Percentiles rank a stretch among this genome's conserved stretches.
phyloP scores from a whole-genome alignment of 2,329 filamentous ascomycete species.

The Ceratocystis papillata region DNA sequence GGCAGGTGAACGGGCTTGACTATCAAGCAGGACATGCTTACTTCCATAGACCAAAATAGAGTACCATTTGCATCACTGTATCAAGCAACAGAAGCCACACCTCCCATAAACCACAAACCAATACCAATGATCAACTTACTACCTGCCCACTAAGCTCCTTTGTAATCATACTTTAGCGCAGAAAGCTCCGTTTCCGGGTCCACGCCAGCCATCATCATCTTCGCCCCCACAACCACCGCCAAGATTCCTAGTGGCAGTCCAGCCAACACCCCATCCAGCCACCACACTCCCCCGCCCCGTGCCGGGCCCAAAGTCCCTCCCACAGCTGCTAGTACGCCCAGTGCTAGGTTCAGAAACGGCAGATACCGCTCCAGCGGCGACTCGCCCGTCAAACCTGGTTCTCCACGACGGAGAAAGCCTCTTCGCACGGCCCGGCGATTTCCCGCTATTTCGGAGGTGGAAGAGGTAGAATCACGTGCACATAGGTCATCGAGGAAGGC shows the following conservation, averaged over 20 bases:
- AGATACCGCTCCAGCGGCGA: conserved; percentile 48
- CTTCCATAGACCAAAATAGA: conserved; percentile 14
- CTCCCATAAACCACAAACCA: not conserved
- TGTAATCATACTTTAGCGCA: conserved; percentile 53
- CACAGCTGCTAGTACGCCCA: conserved; percentile 44
- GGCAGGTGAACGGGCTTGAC: not conserved
- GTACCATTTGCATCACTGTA: conserved; percentile 9
- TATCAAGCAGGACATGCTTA: not conserved
- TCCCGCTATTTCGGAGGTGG: too few species aligned
- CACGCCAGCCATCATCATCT: conserved; percentile 56
- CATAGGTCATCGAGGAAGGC: conserved; percentile 37
- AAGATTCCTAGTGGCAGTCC: conserved; percentile 50
- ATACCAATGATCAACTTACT: not conserved
- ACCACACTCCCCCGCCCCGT: conserved; percentile 32
- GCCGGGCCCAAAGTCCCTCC: not conserved
- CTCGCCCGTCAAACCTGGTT: conserved; percentile 8
- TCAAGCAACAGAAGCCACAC: not conserved
- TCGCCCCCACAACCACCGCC: conserved; percentile 47
- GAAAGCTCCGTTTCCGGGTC: conserved; percentile 56
- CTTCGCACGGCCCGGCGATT: not conserved
- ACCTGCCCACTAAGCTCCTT: conserved; percentile 44
- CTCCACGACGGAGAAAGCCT: conserved; percentile 23
- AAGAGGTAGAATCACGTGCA: not conserved
- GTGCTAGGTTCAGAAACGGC: conserved; percentile 47
- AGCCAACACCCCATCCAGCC: conserved; percentile 37